These are phyloP conservation scores for Magnaporthiopsis rhizophila DNA, from an alignment of 2,329 filamentous ascomycete species.

Conservation along the genomic window DNA sequence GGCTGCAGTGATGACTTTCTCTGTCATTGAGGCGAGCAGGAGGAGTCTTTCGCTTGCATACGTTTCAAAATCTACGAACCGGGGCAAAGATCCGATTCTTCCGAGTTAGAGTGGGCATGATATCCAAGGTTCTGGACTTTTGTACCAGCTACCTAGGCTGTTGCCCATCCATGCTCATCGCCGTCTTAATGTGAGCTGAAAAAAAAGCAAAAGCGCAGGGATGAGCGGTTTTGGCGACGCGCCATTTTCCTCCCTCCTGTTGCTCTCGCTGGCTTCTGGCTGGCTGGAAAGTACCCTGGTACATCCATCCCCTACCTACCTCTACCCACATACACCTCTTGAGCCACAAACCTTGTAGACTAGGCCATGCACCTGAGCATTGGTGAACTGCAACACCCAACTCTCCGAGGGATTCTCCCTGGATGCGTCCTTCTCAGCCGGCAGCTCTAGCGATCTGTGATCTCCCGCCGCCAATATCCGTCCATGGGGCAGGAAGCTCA, in stretches of 20 bases:
- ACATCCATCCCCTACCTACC: background rate
- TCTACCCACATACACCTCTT: background rate
- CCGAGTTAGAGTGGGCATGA: constrained; percentile 3
- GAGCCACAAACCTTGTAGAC: background rate
- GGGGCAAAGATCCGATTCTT: constrained; percentile 7
- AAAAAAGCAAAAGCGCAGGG: too few species aligned
- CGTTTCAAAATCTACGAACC: constrained; percentile 4
- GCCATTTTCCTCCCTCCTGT: too few species aligned
- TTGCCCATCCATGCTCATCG: background rate
- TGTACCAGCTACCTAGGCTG: background rate
- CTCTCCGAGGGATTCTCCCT: background rate
- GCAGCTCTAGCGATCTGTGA: background rate
- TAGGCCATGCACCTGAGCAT: background rate
- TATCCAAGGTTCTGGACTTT: background rate
- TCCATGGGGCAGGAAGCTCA: background rate
- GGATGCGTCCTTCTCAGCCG: background rate
- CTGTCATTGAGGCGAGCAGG: background rate
- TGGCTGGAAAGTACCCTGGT: background rate
- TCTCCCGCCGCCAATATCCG: background rate
- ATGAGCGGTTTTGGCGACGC: too few species aligned
- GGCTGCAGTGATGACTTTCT: background rate
- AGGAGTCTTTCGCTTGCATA: background rate
- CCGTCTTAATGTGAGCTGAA: background rate
- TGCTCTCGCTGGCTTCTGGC: background rate
- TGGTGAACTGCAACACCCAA: background rate